These are phyloP conservation scores for Psilocybe azurescens DNA, from an alignment of 768 basidiomycete species.

Conservation along the genomic window DNA sequence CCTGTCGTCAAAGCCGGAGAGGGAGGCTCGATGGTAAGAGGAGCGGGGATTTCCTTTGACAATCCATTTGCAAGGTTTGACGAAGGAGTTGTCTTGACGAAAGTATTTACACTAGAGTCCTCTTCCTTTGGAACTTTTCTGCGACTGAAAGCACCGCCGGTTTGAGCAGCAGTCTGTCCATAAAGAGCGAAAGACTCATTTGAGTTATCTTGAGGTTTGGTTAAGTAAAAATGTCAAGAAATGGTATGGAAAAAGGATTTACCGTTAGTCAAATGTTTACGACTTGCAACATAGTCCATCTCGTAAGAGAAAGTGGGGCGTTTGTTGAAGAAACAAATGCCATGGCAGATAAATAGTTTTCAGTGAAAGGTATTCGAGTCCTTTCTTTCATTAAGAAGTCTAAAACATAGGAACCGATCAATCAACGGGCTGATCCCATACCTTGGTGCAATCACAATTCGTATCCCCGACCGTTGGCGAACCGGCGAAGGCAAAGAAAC, in stretches of 20 bases:
- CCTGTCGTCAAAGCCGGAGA: not conserved
- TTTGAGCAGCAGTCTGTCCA: not conserved
- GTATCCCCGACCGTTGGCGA: too few species aligned
- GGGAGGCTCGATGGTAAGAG: not conserved
- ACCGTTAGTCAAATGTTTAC: not conserved
- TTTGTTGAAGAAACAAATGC: not conserved
- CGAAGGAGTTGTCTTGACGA: not conserved
- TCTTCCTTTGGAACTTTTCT: not conserved
- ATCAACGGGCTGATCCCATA: not conserved
- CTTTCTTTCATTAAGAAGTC: not conserved
- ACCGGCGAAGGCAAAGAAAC: not conserved
- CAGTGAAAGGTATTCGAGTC: not conserved
- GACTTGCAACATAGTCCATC: not conserved
- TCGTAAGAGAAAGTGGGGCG: not conserved
- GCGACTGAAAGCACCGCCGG: not conserved
- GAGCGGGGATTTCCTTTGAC: not conserved
- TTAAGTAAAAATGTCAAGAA: not conserved
- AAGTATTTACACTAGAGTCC: not conserved
- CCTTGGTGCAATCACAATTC: too few species aligned
- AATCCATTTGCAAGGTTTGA: not conserved
- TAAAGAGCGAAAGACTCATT: not conserved
- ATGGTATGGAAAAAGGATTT: not conserved
- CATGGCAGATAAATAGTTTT: not conserved
- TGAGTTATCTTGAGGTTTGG: not conserved
- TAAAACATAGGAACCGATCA: slow-evolving; percentile 3